Evolutionary conservation across 2,329 filamentous ascomycete species (phyloP).

Genomic region (Epichloe coenophiala): DNA sequence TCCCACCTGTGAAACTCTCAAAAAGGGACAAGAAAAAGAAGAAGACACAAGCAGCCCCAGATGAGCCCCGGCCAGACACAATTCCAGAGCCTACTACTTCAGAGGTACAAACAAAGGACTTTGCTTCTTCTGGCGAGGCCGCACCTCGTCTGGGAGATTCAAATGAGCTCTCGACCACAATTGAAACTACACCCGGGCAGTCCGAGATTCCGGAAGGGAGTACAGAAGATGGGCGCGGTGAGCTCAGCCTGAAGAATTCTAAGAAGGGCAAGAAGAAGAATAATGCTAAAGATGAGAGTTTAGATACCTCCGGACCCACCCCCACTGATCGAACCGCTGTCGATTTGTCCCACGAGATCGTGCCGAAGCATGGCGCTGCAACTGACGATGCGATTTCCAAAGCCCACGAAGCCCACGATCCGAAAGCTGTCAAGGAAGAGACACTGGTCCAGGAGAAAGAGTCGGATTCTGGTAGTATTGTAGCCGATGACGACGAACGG

Average conservation of each 20-base stretch:
- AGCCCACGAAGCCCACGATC: background rate
- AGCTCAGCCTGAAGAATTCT: constrained; percentile 15
- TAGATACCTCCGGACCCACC: constrained; percentile 16
- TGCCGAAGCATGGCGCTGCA: background rate
- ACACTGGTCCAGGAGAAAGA: background rate
- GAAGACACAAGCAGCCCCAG: constrained; percentile 16
- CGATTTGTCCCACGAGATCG: background rate
- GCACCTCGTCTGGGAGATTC: background rate
- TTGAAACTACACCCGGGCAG: background rate
- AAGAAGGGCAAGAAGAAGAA: constrained; percentile 22
- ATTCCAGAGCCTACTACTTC: background rate
- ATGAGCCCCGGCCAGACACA: constrained; percentile 5
- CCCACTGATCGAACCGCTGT: constrained; percentile 3
- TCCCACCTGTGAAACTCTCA: constrained; percentile 14
- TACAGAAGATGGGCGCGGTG: constrained; percentile 18
- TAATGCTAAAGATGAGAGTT: constrained; percentile 18
- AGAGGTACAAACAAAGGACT: background rate
- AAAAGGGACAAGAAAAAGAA: constrained; percentile 23
- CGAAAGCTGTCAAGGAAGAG: constrained; percentile 1
- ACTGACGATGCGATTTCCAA: background rate
- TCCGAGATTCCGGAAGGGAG: constrained; percentile 9
- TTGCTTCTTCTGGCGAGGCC: background rate
- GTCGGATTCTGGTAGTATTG: constrained; percentile 2
- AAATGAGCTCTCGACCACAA: constrained; percentile 9
- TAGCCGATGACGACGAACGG: constrained; percentile 4